These are phyloP conservation scores for Leccinellum rugosiceps DNA, from an alignment of 768 basidiomycete genomes.

Conservation along the genomic window DNA sequence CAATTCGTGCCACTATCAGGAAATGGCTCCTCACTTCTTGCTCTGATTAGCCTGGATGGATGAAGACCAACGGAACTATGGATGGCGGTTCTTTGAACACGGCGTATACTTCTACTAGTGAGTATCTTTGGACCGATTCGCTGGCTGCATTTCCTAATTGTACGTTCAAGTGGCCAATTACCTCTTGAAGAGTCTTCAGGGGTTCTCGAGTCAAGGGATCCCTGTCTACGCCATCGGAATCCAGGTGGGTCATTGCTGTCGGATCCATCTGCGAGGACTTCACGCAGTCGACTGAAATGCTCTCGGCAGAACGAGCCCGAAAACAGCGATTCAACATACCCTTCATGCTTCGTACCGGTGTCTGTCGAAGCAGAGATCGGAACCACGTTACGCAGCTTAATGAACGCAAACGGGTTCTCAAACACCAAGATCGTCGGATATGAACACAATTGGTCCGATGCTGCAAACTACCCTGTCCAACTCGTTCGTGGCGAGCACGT, in stretches of 20 bases:
- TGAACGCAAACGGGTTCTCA: conserved; percentile 61
- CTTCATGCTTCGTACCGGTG: conserved; percentile 55
- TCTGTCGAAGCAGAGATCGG: conserved; percentile 59
- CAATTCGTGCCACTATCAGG: no score
- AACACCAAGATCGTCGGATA: conserved; percentile 61
- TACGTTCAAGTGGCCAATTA: conserved; percentile 59
- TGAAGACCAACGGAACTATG: conserved; percentile 65
- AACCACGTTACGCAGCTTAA: conserved; percentile 48
- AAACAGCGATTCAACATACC: conserved; percentile 64
- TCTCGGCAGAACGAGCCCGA: conserved; percentile 48
- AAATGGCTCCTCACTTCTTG: conserved; percentile 3
- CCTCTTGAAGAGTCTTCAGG: conserved; percentile 68
- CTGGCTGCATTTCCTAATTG: not conserved
- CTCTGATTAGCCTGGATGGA: conserved; percentile 63
- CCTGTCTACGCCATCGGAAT: conserved; percentile 60
- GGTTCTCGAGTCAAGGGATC: conserved; percentile 60
- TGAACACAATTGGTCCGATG: conserved; percentile 75
- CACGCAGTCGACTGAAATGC: not conserved
- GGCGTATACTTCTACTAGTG: conserved; percentile 47
- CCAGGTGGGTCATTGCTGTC: conserved; percentile 30
- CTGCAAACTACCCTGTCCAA: conserved; percentile 59
- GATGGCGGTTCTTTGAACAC: conserved; percentile 59
- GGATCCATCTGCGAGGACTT: not conserved
- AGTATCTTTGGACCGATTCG: conserved; percentile 18
- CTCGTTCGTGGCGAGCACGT: conserved; percentile 33